These are phyloP conservation scores for Pelargonium fulgidum DNA, from an alignment of 441 rosid genomes.

Conservation along the genomic window DNA sequence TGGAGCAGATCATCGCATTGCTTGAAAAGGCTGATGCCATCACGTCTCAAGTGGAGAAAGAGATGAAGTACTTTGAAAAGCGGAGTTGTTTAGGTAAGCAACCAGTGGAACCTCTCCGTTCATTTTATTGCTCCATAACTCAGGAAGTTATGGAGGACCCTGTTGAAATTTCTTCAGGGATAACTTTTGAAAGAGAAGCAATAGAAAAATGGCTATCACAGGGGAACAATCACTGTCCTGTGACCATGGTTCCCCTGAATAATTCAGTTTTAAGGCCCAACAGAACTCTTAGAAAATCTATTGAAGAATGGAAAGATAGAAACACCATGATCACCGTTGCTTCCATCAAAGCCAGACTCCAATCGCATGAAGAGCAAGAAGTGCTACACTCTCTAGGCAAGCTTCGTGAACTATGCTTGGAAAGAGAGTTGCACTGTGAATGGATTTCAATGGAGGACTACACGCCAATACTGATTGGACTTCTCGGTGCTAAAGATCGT, in stretches of 20 bases:
- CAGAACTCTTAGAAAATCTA: constrained; percentile 24
- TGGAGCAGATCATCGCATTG: constrained; percentile 30
- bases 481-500: constrained; percentile 26
- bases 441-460: constrained; percentile 27
- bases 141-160: constrained; percentile 37
- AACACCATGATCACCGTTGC: constrained; percentile 30
- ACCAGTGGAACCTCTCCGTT: constrained; percentile 29
- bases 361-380: constrained; percentile 27
- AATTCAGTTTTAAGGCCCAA: constrained; percentile 25
- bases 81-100: constrained; percentile 25
- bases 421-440: constrained; percentile 22
- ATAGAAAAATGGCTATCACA: constrained; percentile 33
- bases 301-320: constrained; percentile 36
- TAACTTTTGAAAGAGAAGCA: constrained; percentile 34
- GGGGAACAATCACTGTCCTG: constrained; percentile 31
- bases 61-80: constrained; percentile 22
- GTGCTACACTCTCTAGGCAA: constrained; percentile 24
- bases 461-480: constrained; percentile 22
- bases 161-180: constrained; percentile 32
- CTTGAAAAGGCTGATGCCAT: constrained; percentile 29
- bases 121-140: constrained; percentile 38
- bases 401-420: constrained; percentile 24
- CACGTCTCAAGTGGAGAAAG: constrained; percentile 26
- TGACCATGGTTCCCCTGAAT: constrained; percentile 21
- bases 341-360: constrained; percentile 28